Conservation (phyloP, 1,284 basidiomycete species). For the Tylopilus sp. region DNA sequence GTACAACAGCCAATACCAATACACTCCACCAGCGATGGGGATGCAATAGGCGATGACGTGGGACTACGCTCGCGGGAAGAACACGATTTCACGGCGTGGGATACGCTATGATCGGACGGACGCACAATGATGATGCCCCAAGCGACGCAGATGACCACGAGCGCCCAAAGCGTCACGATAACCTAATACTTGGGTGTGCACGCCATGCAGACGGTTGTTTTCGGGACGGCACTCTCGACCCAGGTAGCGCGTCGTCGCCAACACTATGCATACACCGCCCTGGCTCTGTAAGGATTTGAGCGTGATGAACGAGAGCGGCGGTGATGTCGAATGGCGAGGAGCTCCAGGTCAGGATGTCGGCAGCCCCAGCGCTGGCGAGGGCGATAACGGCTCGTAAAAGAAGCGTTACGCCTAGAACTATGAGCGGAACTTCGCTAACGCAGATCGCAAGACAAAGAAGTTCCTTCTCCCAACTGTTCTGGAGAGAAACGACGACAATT, state of each 20-base stretch:
- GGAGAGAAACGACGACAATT: slow-evolving; percentile 20
- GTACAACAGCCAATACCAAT: slow-evolving; percentile 27
- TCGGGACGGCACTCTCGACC: slow-evolving; percentile 16
- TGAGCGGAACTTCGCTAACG: slow-evolving; percentile 27
- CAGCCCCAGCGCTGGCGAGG: slow-evolving; percentile 15
- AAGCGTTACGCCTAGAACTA: slow-evolving; percentile 27
- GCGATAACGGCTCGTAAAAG: slow-evolving; percentile 25
- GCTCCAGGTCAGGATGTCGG: slow-evolving; percentile 32
- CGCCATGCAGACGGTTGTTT: slow-evolving; percentile 31
- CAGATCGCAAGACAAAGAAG: slow-evolving; percentile 22
- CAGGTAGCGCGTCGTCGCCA: slow-evolving; percentile 1
- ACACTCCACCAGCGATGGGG: slow-evolving; percentile 18
- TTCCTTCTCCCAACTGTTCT: slow-evolving; percentile 20
- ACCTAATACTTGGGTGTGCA: slow-evolving; percentile 23
- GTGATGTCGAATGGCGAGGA: slow-evolving; percentile 34
- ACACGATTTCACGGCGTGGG: slow-evolving; percentile 17
- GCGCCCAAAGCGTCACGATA: slow-evolving; percentile 21
- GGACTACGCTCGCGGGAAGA: slow-evolving; percentile 26
- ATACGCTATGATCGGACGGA: slow-evolving; percentile 15
- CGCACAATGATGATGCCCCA: slow-evolving; percentile 26
- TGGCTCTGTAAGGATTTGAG: slow-evolving; percentile 16
- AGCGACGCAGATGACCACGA: slow-evolving; percentile 15
- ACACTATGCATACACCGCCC: slow-evolving; percentile 26
- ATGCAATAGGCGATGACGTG: slow-evolving; percentile 25
- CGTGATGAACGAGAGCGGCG: slow-evolving; percentile 30